Evolutionary conservation across 345 rosid genomes (phyloP).

Genomic region (Leavenworthia alabamica): DNA sequence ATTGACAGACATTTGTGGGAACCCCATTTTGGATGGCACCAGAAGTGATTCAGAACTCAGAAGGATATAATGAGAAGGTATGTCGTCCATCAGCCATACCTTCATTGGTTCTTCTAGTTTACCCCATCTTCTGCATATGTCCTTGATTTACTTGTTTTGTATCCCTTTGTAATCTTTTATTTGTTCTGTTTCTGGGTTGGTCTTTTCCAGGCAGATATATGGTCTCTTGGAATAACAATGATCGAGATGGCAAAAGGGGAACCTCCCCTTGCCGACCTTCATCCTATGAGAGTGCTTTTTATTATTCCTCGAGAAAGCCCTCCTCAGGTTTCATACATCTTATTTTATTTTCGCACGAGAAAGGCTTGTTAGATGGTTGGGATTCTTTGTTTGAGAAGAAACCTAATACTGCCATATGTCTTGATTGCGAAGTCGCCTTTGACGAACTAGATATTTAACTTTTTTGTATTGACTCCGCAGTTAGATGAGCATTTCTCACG

Average conservation of each 20-base stretch:
- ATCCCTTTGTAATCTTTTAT: constrained; percentile 1
- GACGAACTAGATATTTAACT: constrained; percentile 17
- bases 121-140: constrained; percentile 14
- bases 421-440: constrained; percentile 5
- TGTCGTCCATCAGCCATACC: not conserved
- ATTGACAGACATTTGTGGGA: constrained; percentile 94
- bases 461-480: constrained; percentile 43
- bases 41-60: constrained; percentile 97
- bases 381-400: not conserved
- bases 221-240: constrained; percentile 98
- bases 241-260: constrained; percentile 99
- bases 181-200: constrained; percentile 4
- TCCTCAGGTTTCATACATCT: constrained; percentile 67
- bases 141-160: constrained; percentile 1
- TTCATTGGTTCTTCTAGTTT: constrained; percentile 1
- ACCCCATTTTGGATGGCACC: constrained; percentile 99
- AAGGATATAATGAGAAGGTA: constrained; percentile 98
- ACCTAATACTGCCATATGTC: not conserved
- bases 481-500: constrained; percentile 99
- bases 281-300: constrained; percentile 99
- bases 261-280: constrained; percentile 99
- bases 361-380: constrained; percentile 18
- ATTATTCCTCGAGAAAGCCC: constrained; percentile 99
- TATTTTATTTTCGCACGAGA: constrained; percentile 23
- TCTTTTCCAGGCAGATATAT: constrained; percentile 86